Base-by-base conservation (phyloP, 768 basidiomycete genomes). In the Tricholoma flavovirens region DNA sequence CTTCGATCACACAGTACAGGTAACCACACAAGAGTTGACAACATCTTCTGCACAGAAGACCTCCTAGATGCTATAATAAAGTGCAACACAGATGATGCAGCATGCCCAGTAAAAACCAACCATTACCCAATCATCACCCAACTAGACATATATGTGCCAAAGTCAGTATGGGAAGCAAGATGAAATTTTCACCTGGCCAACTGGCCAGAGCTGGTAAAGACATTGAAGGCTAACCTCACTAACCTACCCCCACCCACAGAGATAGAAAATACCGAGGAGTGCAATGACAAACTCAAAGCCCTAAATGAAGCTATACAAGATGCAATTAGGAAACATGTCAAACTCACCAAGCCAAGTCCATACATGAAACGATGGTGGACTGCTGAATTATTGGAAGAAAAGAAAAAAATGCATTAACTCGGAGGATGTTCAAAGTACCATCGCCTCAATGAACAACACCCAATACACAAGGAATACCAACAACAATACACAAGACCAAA, bases 21-120 rank as follows among this genome's bases (percentile, higher is more conserved):
- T 15, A 70, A 69, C 57, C 62, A 59, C 51, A 71, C 68, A 0
- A n/a, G 67, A 12, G 60, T 62, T 0, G 70, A 72, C 57, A 73
- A 74, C 29, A 60, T 73, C 0, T 71, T 67, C 46, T 58, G 58
- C n/a, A 58, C 62, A 5, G 61, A 59, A 7, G 49, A 54, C 7
- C 51, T 64, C 7, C 9, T 57, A 0, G 56, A 61, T 0, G 14
- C 12, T 6, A 42, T 69, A 22, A 52, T 61, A 4, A 22, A 14
- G 2, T 73, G 71, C 48, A 21, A 66, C 12, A 51, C 42, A 4
- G 21, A 49, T 1, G 8, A 49, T 14, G 4, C 22, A 17, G 29
- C 15, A 22, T 4, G 12, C 6, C 46, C 46, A 22, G 6, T 24
- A 17, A 14, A 29, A 19, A 49, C 46, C 1, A 21, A 49, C 22